Evolutionary conservation across 371 early-diverging fungal species (phyloP), one percentile per base, ranked within the genome.

Genomic region (Rhizopus delemar): DNA sequence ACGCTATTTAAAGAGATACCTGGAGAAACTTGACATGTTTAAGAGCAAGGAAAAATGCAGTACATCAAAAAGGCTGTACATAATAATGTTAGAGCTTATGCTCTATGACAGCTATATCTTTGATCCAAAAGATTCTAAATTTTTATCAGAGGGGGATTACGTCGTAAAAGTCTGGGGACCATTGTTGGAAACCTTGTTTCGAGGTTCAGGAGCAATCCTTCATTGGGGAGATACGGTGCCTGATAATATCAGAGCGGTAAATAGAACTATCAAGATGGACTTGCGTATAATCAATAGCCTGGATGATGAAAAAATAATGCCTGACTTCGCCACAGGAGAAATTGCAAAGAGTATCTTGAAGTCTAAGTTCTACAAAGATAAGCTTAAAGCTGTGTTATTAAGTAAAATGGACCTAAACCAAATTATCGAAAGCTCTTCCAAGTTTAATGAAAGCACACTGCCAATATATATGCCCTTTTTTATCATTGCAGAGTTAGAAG

Each of bases 351-450:
- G 45, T 46, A 53, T 59, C 45, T 35, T 0, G 45, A 46, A 13
- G 29, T 53, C 53, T 29, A 59, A 59, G 12, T 53, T 59, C 33
- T 52, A 59, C 16, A 43, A 32, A 46, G 59, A 59, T 46, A 59
- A 59, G 28, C 59, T 59, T 15, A 59, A 59, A 38, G 46, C 53
- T 12, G 53, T 59, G 8, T 46, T 59, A 45, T 46, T 53, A 46
- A 59, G 59, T n/a, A 59, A 59, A 53, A 46, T 53, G 32, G 35
- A 52, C 35, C 35, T 59, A 5, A 59, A 59, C 16, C 53, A 59
- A 16, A 22, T 43, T 46, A 22, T 59, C 31, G 53, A 52, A 45
- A 59, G 53, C 38, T 59, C 36, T 11, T 46, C 36, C n/a, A 45
- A 45, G 34, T 41, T n/a, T 0, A 52, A 51, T 53, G n/a, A 12